Percentiles rank a stretch among this genome's conserved stretches.
Evolutionary conservation across 164 flowering plant genomes (phyloP).

Genomic region (Paratinospora sagittata): DNA sequence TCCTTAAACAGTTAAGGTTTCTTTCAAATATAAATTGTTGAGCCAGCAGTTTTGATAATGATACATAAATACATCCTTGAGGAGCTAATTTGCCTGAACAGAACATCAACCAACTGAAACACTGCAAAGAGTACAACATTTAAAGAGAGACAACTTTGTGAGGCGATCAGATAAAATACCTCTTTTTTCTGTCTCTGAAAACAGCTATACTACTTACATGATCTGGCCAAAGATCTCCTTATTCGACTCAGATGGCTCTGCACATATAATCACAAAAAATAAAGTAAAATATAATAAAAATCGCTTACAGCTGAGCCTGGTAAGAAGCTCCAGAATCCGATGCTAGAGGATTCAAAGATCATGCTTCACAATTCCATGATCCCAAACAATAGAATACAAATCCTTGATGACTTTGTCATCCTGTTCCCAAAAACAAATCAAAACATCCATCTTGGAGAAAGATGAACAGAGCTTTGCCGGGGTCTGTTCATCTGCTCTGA

Average conservation of each 20-base stretch:
- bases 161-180: neutral
- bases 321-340: slow-evolving; percentile 5
- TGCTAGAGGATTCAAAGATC: slow-evolving; percentile 7
- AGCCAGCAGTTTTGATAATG: neutral
- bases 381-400: neutral
- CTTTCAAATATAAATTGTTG: neutral
- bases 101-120: neutral
- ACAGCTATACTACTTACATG: neutral
- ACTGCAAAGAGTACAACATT: neutral
- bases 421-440: slow-evolving; percentile 22
- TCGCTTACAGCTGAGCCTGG: slow-evolving; percentile 18
- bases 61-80: neutral
- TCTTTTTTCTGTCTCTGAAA: neutral
- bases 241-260: slow-evolving; percentile 16
- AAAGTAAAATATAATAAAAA: slow-evolving; percentile 15
- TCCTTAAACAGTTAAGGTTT: neutral
- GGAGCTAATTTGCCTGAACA: neutral
- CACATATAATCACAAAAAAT: slow-evolving; percentile 17
- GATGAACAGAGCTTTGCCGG: slow-evolving; percentile 47
- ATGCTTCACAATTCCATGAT: neutral
- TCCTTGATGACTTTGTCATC: neutral
- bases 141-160: neutral
- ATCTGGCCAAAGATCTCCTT: slow-evolving; percentile 2
- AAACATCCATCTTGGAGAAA: slow-evolving; percentile 69
- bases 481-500: slow-evolving; percentile 44